Evolutionary conservation across 257 asterid genomes (phyloP).

Genomic region (Solanum habrochaites): DNA sequence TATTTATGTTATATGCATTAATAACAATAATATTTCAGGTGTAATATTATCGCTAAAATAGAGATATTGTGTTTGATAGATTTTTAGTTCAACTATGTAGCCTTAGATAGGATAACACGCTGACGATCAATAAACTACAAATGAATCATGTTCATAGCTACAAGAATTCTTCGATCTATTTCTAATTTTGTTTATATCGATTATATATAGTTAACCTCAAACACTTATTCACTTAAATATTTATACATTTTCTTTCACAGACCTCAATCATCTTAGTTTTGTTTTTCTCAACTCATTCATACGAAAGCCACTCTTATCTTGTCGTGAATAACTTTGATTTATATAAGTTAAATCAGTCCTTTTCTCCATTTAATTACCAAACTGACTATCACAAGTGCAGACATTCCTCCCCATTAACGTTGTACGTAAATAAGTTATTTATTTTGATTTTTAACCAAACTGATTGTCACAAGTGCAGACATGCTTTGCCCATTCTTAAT

Average conservation of each 20-base stretch:
- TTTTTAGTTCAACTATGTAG: background rate
- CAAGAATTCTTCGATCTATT: background rate
- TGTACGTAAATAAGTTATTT: background rate
- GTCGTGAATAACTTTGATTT: background rate
- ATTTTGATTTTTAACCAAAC: background rate
- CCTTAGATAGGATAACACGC: background rate
- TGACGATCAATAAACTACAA: background rate
- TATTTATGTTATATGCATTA: background rate
- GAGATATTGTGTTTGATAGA: background rate
- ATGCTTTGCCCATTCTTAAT: background rate
- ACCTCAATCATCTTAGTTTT: background rate
- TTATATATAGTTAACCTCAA: background rate
- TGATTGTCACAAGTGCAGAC: background rate
- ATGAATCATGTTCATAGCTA: background rate
- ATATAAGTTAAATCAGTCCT: background rate
- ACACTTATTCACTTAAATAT: background rate
- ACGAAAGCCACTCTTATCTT: background rate
- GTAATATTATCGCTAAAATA: too few species aligned
- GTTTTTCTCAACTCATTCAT: background rate
- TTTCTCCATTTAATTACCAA: background rate
- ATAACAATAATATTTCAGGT: background rate
- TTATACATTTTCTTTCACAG: background rate
- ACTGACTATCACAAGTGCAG: background rate
- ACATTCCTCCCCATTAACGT: background rate
- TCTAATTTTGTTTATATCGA: background rate